Base-by-base conservation (phyloP, 2,329 filamentous ascomycete genomes). In the Dothideomycetes sp. region DNA sequence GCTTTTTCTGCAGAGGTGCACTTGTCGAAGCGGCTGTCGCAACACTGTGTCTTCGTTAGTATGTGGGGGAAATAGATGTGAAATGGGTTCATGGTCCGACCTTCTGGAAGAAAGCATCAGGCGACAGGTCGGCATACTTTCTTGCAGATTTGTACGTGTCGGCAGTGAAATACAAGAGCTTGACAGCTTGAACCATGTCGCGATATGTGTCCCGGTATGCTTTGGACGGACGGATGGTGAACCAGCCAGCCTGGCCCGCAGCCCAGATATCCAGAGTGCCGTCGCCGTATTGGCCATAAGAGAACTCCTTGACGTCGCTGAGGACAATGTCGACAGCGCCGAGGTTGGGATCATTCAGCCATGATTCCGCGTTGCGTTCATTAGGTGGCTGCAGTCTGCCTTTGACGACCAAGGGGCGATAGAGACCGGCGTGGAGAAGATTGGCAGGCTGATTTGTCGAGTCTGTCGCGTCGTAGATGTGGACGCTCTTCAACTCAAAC, bases 171-270 rank as follows among this genome's bases (percentile, higher is more conserved):
- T 82, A 83, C 49, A 84, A 73, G 15, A 84, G 60, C 7, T 69
- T 65, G 10, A 82, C 72, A 2, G 76, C 79, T 54, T 82, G 70
- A 37, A 71, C 67, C 68, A 82, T 82, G 33, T 69, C 64, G 20
- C 70, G 60, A 57, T 73, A 79, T 19, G 75, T 74, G 5, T 60
- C 51, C 36, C 63, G 60, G 55, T 84, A 87, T 2, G 61, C 57
- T 8, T 64, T 53, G n/a, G 72, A 64, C 1, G 82, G 80, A 22
- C 64, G 64, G 29, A 86, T 69, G 52, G 80, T 73, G 54, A 76
- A 84, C 79, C 80, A 85, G 31, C 80, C 81, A 10, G 77, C 71
- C 40, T 65, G 57, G 25, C 78, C 78, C 20, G 69, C 65, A 1
- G 80, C 76, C 82, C 82, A 86, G 20, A 83, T 64, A n/a, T 73